A percentile compares a stretch with the other conserved stretches of the same genome.
These are phyloP conservation scores for Lentinus tigrinus DNA, from an alignment of 768 basidiomycete genomes.

Conservation along the genomic window DNA sequence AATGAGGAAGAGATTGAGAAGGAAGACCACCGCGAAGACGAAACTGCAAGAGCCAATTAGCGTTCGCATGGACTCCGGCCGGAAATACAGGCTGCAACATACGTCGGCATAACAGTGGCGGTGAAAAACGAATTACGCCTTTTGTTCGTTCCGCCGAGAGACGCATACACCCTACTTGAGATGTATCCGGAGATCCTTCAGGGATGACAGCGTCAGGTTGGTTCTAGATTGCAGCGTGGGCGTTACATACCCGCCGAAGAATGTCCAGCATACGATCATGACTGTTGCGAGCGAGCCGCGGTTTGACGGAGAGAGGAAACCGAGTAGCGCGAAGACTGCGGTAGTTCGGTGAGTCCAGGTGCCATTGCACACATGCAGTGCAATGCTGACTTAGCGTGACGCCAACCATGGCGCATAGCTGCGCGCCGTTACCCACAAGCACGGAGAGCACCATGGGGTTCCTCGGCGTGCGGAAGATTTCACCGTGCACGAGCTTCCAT, in stretches of 20 bases:
- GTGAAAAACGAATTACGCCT: conserved; percentile 85
- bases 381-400: conserved; percentile 72
- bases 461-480: conserved; percentile 86
- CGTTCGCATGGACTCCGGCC: background rate
- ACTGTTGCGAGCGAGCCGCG: conserved; percentile 92
- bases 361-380: background rate
- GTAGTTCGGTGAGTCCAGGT: background rate
- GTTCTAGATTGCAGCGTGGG: background rate
- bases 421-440: conserved; percentile 88
- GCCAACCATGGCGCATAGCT: conserved; percentile 81
- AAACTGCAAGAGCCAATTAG: conserved; percentile 42
- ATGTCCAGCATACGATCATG: conserved; percentile 92
- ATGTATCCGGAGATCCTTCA: conserved; percentile 83
- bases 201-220: conserved; percentile 7
- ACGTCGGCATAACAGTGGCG: conserved; percentile 87
- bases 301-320: conserved; percentile 94
- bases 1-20: conserved; percentile 90
- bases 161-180: conserved; percentile 78
- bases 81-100: conserved; percentile 26
- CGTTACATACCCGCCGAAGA: conserved; percentile 74
- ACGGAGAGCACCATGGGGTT: conserved; percentile 78
- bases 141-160: conserved; percentile 75
- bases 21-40: conserved; percentile 82
- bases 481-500: conserved; percentile 97
- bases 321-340: conserved; percentile 84